A percentile compares a stretch with the other conserved stretches of the same genome.
phyloP scores from a whole-genome alignment of 495 filamentous ascomycete species.

The Hapsidospora chrysogenum region DNA sequence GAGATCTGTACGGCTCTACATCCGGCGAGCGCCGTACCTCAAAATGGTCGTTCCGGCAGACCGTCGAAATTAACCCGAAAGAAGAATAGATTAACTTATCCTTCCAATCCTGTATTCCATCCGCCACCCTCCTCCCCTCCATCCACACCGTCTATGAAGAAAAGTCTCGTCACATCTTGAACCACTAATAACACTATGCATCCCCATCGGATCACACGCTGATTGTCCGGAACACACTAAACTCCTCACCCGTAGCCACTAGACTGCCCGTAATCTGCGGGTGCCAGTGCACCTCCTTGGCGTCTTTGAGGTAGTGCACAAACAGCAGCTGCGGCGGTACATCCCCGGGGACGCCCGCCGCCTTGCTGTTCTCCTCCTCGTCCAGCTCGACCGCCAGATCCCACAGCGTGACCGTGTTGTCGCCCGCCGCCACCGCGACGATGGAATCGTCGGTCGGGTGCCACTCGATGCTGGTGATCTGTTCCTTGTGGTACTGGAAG shows the following conservation, averaged over 20 bases:
- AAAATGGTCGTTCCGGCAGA: too few species aligned
- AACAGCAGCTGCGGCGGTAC: conserved; percentile 92
- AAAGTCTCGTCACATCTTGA: too few species aligned
- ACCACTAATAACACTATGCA: not conserved
- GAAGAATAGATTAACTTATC: too few species aligned
- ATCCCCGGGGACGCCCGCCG: conserved; percentile 71
- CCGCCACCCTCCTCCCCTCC: too few species aligned
- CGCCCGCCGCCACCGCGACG: conserved; percentile 78
- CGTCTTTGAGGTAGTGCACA: conserved; percentile 85
- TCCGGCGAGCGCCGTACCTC: too few species aligned
- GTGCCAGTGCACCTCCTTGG: conserved; percentile 96
- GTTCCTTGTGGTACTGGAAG: conserved; percentile 88
- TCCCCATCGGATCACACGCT: conserved; percentile 44
- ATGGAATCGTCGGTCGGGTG: conserved; percentile 93
- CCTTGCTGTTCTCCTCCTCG: conserved; percentile 89
- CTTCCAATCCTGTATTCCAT: too few species aligned
- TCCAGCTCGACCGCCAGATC: conserved; percentile 93
- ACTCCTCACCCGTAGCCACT: conserved; percentile 77
- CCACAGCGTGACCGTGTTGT: conserved; percentile 91
- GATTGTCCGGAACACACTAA: conserved; percentile 58
- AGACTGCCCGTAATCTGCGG: conserved; percentile 85
- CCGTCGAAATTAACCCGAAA: too few species aligned
- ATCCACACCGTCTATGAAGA: too few species aligned
- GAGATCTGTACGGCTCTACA: too few species aligned
- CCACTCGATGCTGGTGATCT: conserved; percentile 93